Evolutionary conservation across 139 green algal genomes (phyloP), one percentile per base, ranked within the genome.

Genomic region (Tetraselmis chui): DNA sequence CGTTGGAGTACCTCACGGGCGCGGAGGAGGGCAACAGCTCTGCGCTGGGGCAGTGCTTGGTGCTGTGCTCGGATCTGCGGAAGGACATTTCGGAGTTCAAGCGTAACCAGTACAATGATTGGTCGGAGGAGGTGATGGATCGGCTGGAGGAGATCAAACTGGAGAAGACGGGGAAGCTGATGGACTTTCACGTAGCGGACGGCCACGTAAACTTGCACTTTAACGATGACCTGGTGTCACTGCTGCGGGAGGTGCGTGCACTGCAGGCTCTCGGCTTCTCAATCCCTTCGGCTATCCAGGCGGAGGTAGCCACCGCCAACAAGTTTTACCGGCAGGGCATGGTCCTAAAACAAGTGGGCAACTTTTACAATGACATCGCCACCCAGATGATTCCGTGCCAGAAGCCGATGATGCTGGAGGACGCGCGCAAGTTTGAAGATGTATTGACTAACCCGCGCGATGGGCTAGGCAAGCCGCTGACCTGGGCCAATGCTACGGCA

Each of bases 301-400:
- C 23, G 5, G 83, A 78, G 67, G 91, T 94, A 78, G 84, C 94
- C 2, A 89, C 88, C 0, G 92, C 92, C 0, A 82, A 84, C 78
- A 91, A 90, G 82, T 94, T 95, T 76, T 95, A 94, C 86, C 79
- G 90, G 67, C 94, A 96, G 59, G 90, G 92, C 77, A 91, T 95
- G 90, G 90, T 94, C 79, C 82, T 96, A 67, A 91, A 93, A 80
- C 93, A 94, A 83, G 90, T 94, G 76, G 93, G 90, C 75, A 93
- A 96, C 88, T 97, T 95, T 77, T 94, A 97, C 92, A 96, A 96
- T 89, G 90, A 95, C 85, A 93, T 95, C 74, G 79, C 84, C 1
- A 93, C 89, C 0, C 85, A 96, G 85, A 95, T 96, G 86, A 90
- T 96, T 24, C 83, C 85, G 0, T 95, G 89, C 83, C 93, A 96